phyloP scores from a whole-genome alignment of 192 early-diverging fungal species.

The Phycomyces blakesleeanus region DNA sequence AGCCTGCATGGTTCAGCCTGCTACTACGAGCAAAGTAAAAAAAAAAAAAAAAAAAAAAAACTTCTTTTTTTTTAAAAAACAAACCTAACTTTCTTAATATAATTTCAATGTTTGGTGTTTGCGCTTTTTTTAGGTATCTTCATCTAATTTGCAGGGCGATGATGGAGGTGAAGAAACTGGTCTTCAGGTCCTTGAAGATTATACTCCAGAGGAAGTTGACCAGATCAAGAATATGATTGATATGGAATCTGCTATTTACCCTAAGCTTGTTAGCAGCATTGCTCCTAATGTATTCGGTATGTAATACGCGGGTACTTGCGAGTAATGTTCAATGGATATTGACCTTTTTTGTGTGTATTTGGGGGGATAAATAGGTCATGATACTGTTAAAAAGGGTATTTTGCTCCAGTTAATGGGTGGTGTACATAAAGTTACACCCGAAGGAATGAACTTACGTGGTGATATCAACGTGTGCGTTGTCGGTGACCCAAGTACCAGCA shows the following conservation, averaged over 20 bases:
- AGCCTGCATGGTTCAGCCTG: constrained; percentile 72
- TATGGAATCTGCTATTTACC: constrained; percentile 60
- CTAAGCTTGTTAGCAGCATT: constrained; percentile 76
- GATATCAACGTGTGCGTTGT: constrained; percentile 98
- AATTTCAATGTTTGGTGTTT: no score
- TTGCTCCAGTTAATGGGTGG: constrained; percentile 93
- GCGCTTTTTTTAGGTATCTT: constrained; percentile 27
- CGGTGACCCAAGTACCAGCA: constrained; percentile 93
- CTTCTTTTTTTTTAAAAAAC: no score
- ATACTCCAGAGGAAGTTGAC: constrained; percentile 71
- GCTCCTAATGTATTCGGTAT: constrained; percentile 88
- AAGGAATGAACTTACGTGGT: constrained; percentile 92
- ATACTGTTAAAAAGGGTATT: constrained; percentile 93
- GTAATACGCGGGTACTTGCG: background rate
- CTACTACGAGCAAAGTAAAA: constrained; percentile 35
- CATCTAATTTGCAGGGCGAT: constrained; percentile 53
- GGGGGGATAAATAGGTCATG: constrained; percentile 57
- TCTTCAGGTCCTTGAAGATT: constrained; percentile 55
- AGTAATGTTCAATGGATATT: background rate
- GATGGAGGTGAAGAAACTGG: constrained; percentile 59
- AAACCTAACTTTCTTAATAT: no score
- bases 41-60: constrained; percentile 10
- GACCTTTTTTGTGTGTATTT: constrained; percentile 3
- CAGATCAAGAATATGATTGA: constrained; percentile 71
- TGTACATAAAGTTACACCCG: constrained; percentile 88